Evolutionary conservation across 202 grass and related monocot genomes (phyloP).

Genomic region (Digitaria exilis): DNA sequence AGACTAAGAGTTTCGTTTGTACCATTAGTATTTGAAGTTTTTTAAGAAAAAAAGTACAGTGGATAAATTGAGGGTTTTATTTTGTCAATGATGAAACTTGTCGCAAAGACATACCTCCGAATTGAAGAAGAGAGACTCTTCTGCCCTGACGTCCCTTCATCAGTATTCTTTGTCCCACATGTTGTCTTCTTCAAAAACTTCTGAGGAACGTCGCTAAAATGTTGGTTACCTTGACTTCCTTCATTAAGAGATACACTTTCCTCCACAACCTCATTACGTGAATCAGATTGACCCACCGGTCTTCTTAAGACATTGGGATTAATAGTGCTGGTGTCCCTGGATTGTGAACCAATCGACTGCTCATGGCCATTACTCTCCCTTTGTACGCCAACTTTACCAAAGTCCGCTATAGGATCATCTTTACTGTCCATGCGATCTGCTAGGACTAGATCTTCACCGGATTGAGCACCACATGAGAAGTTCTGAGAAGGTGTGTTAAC

Average conservation of each 20-base stretch:
- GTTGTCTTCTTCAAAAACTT: slow-evolving; percentile 39
- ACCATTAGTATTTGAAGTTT: slow-evolving; percentile 13
- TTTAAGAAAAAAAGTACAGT: neutral
- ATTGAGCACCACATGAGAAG: slow-evolving; percentile 38
- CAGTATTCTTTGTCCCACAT: slow-evolving; percentile 32
- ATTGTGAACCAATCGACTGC: slow-evolving; percentile 54
- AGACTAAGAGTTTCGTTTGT: neutral
- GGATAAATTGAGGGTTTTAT: slow-evolving; percentile 13
- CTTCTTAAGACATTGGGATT: slow-evolving; percentile 53
- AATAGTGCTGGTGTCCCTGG: slow-evolving; percentile 53
- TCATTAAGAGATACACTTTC: slow-evolving; percentile 45
- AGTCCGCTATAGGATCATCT: slow-evolving; percentile 20
- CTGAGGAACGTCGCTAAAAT: slow-evolving; percentile 23
- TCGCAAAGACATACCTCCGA: slow-evolving; percentile 46
- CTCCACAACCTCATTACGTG: slow-evolving; percentile 43
- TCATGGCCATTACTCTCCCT: slow-evolving; percentile 55
- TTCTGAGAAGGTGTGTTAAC: slow-evolving; percentile 40
- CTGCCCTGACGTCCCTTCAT: slow-evolving; percentile 41
- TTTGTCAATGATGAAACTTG: slow-evolving; percentile 25
- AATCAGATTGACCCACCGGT: slow-evolving; percentile 37
- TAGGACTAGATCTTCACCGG: slow-evolving; percentile 49
- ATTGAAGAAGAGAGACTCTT: slow-evolving; percentile 46
- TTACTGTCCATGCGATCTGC: slow-evolving; percentile 31
- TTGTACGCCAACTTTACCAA: slow-evolving; percentile 40
- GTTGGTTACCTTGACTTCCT: slow-evolving; percentile 47